Evolutionary conservation across 129 eudicot species (phyloP).

Genomic region (Helianthus annuus): HanXRQr2.0-SUNRISE NC_035442.2:111363093-111363592

Average conservation of each 20-base stretch:
- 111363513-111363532: too few relatives aligned
- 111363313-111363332: constrained; percentile 82
- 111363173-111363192: constrained; percentile 66
- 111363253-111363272: constrained; percentile 82
- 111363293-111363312: constrained; percentile 80
- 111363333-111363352: too few relatives aligned
- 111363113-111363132: constrained; percentile 87
- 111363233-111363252: constrained; percentile 58
- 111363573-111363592: too few relatives aligned
- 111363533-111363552: too few relatives aligned
- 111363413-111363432: not conserved
- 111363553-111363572: too few relatives aligned
- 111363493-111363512: too few relatives aligned
- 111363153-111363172: constrained; percentile 81
- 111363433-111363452: too few relatives aligned
- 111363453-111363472: too few relatives aligned
- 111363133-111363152: constrained; percentile 65
- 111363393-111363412: constrained; percentile 7
- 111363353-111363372: constrained; percentile 74
- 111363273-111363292: constrained; percentile 84
- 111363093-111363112: constrained; percentile 84
- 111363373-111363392: constrained; percentile 11
- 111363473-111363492: too few relatives aligned
- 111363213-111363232: constrained; percentile 61
- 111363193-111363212: constrained; percentile 59